Evolutionary conservation across 2,329 filamentous ascomycete species (phyloP).

Genomic region (Cordyceps cicadae): DNA sequence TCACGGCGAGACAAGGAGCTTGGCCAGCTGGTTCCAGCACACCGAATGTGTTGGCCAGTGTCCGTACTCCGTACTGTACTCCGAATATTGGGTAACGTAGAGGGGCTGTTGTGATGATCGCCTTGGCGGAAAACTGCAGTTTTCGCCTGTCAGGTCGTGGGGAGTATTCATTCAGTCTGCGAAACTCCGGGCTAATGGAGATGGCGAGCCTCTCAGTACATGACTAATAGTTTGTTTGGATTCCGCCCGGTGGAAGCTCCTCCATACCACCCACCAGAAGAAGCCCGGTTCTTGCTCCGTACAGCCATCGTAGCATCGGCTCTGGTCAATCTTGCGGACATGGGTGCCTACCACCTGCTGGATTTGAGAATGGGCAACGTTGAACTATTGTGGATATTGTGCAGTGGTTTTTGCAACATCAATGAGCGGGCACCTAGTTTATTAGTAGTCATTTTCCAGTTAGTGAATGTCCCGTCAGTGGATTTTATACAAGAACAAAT

Average conservation of each 20-base stretch:
- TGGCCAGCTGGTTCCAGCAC: background rate
- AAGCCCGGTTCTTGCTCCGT: background rate
- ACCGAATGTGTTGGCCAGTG: background rate
- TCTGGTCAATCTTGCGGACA: background rate
- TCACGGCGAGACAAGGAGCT: background rate
- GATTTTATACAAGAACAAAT: background rate
- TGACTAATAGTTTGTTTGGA: background rate
- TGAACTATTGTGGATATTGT: conserved; percentile 6
- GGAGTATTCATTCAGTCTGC: background rate
- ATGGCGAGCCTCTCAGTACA: background rate
- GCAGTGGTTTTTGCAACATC: background rate
- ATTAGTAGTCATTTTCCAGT: no score
- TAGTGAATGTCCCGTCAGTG: background rate
- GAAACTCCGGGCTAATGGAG: background rate
- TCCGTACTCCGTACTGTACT: background rate
- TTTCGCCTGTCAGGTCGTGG: background rate
- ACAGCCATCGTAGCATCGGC: conserved; percentile 4
- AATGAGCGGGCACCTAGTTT: background rate
- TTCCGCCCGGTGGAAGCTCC: background rate
- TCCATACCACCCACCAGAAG: background rate
- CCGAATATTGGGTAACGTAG: background rate
- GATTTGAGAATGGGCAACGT: conserved; percentile 6
- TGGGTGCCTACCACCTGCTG: background rate
- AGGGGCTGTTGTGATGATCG: background rate
- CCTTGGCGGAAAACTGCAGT: background rate